These are phyloP conservation scores for Diaporthe longicolla DNA, from an alignment of 2,329 filamentous ascomycete species.

Conservation along the genomic window DNA sequence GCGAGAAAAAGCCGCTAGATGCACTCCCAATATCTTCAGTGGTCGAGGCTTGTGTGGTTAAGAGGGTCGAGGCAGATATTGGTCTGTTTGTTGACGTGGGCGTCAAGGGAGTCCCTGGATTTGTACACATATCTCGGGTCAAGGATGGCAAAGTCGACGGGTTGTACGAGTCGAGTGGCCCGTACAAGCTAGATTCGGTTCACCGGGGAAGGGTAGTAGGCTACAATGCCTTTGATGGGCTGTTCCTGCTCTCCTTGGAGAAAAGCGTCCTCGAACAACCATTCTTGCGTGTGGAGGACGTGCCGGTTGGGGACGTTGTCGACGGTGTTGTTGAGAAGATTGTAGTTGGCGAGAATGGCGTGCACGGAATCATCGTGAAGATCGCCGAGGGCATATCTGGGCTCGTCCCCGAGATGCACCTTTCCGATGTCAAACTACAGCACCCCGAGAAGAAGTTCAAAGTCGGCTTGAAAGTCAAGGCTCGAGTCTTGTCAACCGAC, in stretches of 20 bases:
- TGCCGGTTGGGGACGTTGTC: slow-evolving; percentile 84
- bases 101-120: slow-evolving; percentile 78
- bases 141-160: slow-evolving; percentile 91
- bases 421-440: slow-evolving; percentile 88
- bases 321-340: slow-evolving; percentile 89
- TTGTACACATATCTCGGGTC: slow-evolving; percentile 94
- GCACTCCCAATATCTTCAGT: slow-evolving; percentile 80
- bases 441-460: slow-evolving; percentile 97
- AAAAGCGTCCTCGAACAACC: slow-evolving; percentile 86
- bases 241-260: slow-evolving; percentile 89
- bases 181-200: slow-evolving; percentile 81
- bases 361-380: slow-evolving; percentile 85
- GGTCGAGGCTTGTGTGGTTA: slow-evolving; percentile 83
- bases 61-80: slow-evolving; percentile 82
- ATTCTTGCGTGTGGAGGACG: slow-evolving; percentile 92
- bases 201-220: slow-evolving; percentile 88
- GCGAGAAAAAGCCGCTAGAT: slow-evolving; percentile 66
- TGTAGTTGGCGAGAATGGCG: slow-evolving; percentile 81
- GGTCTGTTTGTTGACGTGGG: slow-evolving; percentile 86
- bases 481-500: slow-evolving; percentile 86
- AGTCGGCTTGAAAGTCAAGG: slow-evolving; percentile 86
- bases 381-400: slow-evolving; percentile 89
- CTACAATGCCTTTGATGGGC: slow-evolving; percentile 88
- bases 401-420: slow-evolving; percentile 88
- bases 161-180: slow-evolving; percentile 81